A percentile compares a stretch with the other conserved stretches of the same genome.
Conservation (phyloP, 176 grass and related monocot species). For the Zea mays region DNA sequence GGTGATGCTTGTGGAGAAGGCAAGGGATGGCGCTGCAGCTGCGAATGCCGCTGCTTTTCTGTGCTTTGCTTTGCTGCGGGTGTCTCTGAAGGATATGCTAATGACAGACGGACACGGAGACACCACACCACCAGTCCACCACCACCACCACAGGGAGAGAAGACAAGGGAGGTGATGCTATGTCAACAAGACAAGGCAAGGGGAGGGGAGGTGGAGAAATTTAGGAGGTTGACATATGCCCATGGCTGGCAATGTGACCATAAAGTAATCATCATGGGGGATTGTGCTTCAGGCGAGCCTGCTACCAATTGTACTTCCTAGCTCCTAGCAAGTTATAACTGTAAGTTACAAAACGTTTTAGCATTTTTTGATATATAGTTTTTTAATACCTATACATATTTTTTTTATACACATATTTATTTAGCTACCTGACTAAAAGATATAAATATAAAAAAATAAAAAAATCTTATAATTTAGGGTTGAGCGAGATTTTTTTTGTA, state of each 20-base stretch:
- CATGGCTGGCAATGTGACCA: constrained; percentile 38
- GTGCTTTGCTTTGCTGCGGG: background rate
- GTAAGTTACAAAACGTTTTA: too few species aligned
- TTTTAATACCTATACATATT: too few species aligned
- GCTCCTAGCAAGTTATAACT: too few species aligned
- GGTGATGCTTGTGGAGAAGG: constrained; percentile 37
- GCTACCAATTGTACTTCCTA: background rate
- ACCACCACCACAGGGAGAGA: background rate
- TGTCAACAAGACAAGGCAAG: constrained; percentile 36
- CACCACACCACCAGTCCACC: background rate
- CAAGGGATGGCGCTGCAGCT: constrained; percentile 29
- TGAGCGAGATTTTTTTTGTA: too few species aligned
- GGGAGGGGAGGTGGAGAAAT: constrained; percentile 17
- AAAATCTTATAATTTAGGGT: too few species aligned
- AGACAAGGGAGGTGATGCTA: background rate
- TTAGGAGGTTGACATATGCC: constrained; percentile 26
- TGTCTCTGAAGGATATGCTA: constrained; percentile 19
- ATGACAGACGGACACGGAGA: constrained; percentile 1
- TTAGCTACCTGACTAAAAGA: too few species aligned
- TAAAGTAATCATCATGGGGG: constrained; percentile 26
- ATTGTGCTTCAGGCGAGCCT: background rate
- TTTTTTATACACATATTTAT: too few species aligned
- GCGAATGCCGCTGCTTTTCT: background rate
- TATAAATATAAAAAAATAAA: too few species aligned
- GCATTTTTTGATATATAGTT: too few species aligned